Base-by-base conservation (phyloP, 2,329 filamentous ascomycete species). In the Sporothrix curviconia region DNA sequence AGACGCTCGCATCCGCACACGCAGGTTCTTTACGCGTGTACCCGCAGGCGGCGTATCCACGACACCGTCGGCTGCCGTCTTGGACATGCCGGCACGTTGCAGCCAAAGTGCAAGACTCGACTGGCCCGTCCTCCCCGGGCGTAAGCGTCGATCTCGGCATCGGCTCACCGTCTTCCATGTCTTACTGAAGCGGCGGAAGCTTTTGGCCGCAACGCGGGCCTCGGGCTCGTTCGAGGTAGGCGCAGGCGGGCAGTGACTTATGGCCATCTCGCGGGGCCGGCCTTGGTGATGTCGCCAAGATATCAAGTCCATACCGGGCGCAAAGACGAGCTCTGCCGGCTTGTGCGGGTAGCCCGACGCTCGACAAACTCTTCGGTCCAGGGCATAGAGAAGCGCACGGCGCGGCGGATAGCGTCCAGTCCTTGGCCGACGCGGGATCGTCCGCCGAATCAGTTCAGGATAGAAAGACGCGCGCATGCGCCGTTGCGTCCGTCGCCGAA, bases 21-120 rank as follows among this genome's bases (percentile, higher is more conserved):
- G 59, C 53, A 66, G 53, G 40, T 62, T 61, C 19, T 57, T 8
- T 11, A 66, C 25, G 1, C 66, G 43, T 64, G 60, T 17, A 68
- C 65, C 12, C 60, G 57, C 8, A 68, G 62, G n/a, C 43, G n/a
- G 37, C 47, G 65, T 60, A 49, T 67, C 64, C 4, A 68, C 64
- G 2, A 67, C 66, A 3, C 66, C 65, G 1, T 60, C 58, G 22
- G 8, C 22, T 2, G 59, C 17, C 11, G 32, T 47, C 1, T 40
- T 34, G 12, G 70, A 69, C 60, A 72, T 71, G 8, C 72, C 72
- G 60, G 76, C n/a, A n/a, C 70, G 64, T 78, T 75, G 11, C 73
- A 71, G 24, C 69, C 66, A 14, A 73, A 72, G 40, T 76, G 74
- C 14, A n/a, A 70, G 65, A 28, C 62, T 63, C 6, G 64, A 64